Conservation (phyloP, 192 early-diverging fungal species). For the Coemansia javaensis region DNA sequence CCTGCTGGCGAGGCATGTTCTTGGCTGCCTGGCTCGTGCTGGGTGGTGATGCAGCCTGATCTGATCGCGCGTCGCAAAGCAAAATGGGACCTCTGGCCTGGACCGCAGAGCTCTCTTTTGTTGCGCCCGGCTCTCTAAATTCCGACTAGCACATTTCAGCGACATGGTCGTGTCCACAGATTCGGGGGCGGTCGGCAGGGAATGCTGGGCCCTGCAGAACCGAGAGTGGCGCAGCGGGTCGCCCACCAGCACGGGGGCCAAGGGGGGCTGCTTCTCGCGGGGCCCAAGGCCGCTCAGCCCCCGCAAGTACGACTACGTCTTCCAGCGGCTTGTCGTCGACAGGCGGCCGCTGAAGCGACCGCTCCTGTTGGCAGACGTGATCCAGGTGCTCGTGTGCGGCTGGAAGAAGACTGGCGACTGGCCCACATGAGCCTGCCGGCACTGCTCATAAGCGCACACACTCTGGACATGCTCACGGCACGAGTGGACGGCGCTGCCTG, state of each 20-base stretch:
- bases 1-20: no score
- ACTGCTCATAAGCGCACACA: no score
- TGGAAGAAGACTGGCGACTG: constrained; percentile 38
- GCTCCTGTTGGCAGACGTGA: constrained; percentile 24
- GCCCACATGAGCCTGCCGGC: no score
- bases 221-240: constrained; percentile 15
- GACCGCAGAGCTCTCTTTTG: neutral
- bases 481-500: no score
- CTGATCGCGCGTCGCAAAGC: no score
- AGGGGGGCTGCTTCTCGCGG: neutral
- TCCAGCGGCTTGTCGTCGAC: constrained; percentile 24
- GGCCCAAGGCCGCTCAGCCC: constrained; percentile 9
- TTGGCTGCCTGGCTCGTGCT: no score
- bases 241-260: neutral
- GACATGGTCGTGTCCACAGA: neutral
- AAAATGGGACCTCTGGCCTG: no score
- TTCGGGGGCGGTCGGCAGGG: constrained; percentile 5
- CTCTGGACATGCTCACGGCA: no score
- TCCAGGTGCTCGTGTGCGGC: constrained; percentile 29
- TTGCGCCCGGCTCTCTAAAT: neutral
- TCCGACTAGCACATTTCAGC: no score
- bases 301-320: constrained; percentile 21
- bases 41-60: no score
- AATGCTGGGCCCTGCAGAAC: constrained; percentile 34
- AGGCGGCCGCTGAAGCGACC: constrained; percentile 18